Conservation (phyloP, 2,329 filamentous ascomycete genomes). For the Stenocarpella maydis region DNA sequence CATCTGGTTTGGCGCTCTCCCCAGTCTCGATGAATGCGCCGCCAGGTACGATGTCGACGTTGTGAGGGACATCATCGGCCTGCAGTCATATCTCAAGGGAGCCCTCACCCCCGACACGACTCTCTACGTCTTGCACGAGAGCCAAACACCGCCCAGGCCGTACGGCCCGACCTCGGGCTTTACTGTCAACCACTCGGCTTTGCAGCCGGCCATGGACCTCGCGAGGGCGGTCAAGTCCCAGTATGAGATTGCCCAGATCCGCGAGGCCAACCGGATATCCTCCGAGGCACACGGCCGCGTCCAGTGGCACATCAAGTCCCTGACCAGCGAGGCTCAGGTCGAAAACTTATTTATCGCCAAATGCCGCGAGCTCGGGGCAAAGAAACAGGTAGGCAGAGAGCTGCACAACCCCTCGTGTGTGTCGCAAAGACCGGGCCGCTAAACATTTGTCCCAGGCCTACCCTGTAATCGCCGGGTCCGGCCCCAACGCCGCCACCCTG, state of each 20-base stretch:
- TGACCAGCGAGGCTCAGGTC: conserved; percentile 82
- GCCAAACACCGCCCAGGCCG: conserved; percentile 40
- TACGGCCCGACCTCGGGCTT: background rate
- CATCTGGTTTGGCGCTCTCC: conserved; percentile 71
- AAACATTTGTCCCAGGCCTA: conserved; percentile 64
- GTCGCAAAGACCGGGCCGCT: background rate
- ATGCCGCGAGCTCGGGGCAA: conserved; percentile 77
- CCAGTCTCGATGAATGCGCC: conserved; percentile 67
- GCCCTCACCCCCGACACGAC: conserved; percentile 52
- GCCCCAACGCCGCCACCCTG: conserved; percentile 81
- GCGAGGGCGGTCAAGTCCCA: conserved; percentile 83
- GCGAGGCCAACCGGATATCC: conserved; percentile 82
- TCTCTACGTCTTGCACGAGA: conserved; percentile 54
- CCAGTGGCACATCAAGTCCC: conserved; percentile 66
- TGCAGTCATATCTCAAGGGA: conserved; percentile 59
- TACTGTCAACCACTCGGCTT: conserved; percentile 55
- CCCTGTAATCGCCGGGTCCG: conserved; percentile 85
- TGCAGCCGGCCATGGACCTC: conserved; percentile 79
- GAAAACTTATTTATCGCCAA: conserved; percentile 79
- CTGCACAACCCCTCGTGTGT: background rate
- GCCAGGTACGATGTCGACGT: conserved; percentile 73
- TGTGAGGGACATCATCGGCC: conserved; percentile 64
- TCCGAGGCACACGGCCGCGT: conserved; percentile 79
- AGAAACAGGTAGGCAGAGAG: conserved; percentile 61
- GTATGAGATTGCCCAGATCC: conserved; percentile 86